Evolutionary conservation across 441 rosid genomes (phyloP), one percentile per base, ranked within the genome.

Genomic region (Populus hybrid): DNA sequence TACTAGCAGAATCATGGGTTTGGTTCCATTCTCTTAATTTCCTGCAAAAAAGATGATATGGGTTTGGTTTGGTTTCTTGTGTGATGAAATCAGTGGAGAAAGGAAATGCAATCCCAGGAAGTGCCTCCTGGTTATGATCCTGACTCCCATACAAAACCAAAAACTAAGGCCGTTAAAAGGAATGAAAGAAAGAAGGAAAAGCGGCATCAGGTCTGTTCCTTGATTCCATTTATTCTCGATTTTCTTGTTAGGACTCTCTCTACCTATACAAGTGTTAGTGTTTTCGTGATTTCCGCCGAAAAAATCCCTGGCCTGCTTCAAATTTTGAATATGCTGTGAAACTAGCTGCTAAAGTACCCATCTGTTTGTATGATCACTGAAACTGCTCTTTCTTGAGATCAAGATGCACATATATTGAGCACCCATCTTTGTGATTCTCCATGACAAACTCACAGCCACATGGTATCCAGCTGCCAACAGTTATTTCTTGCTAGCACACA

Each of bases 131-230:
- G 98, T 80, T 96, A 91, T 83, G 95, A 92, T 57, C 90, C 87
- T 8, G 81, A 21, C 68, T 0, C 75, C 24, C 94, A 88, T 80
- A 73, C 87, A 71, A 96, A 93, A 82, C 89, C 97, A 21, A 96
- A 90, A 87, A 87, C 95, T 2, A 95, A 97, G 83, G 73, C 98
- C 36, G 97, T 87, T 6, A 95, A 90, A 85, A 92, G 91, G 82
- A 95, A 97, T 28, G 98, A 92, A 83, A 87, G 97, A 71, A 97
- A 90, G 92, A 95, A 91, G 89, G 99, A 97, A 90, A 94, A 95
- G 87, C 84, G 91, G 82, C 81, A 87, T 69, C 97, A 93, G 95
- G 99, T 91, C 72, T 78, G 73, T 74, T 75, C 50, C 54, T 38
- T 21, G 36, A 67, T 66, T n/a, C 34, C 42, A 12, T 63, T 67